A percentile compares a stretch with the other conserved stretches of the same genome.
These are phyloP conservation scores for Mariannaea sp. DNA, from an alignment of 2,329 filamentous ascomycete genomes.

Conservation along the genomic window DNA sequence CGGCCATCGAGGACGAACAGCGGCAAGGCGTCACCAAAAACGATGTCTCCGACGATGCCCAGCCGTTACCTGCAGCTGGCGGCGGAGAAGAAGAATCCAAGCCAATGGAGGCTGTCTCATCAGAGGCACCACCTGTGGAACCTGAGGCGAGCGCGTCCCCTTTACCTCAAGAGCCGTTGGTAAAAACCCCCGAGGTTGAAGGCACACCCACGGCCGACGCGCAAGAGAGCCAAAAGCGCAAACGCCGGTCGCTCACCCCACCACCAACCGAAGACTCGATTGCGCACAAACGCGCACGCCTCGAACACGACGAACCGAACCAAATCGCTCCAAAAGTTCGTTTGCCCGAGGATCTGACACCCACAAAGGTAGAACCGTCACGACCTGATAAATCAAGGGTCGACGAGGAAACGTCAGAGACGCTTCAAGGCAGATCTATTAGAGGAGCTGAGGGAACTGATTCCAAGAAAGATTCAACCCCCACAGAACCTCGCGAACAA, in stretches of 20 bases:
- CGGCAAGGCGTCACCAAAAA: conserved; percentile 17
- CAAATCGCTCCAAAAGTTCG: conserved; percentile 11
- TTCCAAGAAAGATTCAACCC: conserved; percentile 1
- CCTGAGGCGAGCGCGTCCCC: conserved; percentile 7
- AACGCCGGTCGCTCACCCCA: conserved; percentile 68
- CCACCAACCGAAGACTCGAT: conserved; percentile 58
- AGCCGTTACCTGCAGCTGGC: not conserved
- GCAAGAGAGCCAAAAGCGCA: conserved; percentile 64
- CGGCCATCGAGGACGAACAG: conserved; percentile 2
- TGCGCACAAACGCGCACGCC: conserved; percentile 59
- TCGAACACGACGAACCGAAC: conserved; percentile 39
- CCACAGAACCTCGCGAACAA: conserved; percentile 13
- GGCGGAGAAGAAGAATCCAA: conserved; percentile 19
- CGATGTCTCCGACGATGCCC: conserved; percentile 12
- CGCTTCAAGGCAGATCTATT: conserved; percentile 1
- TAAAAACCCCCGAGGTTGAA: conserved; percentile 18
- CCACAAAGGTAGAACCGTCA: not conserved
- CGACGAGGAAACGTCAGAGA: conserved; percentile 14
- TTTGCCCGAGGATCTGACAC: not conserved
- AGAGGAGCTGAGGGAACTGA: conserved; percentile 9
- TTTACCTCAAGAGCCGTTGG: conserved; percentile 17
- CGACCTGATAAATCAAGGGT: not conserved
- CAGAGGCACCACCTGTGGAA: conserved; percentile 10
- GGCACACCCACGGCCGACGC: conserved; percentile 34
- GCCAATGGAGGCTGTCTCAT: not conserved